Conservation (phyloP, 805 yeast species). For the Starmera dryadoides region DNA sequence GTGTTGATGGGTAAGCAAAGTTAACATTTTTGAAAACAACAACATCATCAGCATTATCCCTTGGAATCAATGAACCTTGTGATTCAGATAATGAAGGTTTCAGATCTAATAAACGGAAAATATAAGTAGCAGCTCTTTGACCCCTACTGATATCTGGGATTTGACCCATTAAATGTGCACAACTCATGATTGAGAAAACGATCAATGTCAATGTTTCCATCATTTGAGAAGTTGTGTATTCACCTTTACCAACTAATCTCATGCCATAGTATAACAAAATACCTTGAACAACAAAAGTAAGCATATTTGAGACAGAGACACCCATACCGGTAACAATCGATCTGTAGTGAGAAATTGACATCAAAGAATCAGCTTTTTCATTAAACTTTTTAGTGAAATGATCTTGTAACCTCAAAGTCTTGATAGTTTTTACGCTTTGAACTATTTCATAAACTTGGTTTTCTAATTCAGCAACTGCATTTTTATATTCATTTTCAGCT, state of each 20-base stretch:
- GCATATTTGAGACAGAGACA: constrained; percentile 45
- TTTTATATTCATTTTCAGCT: constrained; percentile 57
- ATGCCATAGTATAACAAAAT: constrained; percentile 76
- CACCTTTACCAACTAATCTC: constrained; percentile 50
- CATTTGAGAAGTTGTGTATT: constrained; percentile 49
- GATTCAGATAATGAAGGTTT: constrained; percentile 29
- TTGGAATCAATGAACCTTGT: constrained; percentile 28
- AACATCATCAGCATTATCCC: constrained; percentile 7
- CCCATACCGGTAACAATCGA: constrained; percentile 63
- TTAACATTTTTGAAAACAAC: constrained; percentile 36
- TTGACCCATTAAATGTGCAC: constrained; percentile 50
- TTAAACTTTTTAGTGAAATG: constrained; percentile 38
- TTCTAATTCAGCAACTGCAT: constrained; percentile 47
- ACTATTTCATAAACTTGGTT: constrained; percentile 44
- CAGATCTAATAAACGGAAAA: constrained; percentile 33
- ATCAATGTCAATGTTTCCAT: constrained; percentile 67
- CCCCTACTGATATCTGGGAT: constrained; percentile 82
- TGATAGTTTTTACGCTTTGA: constrained; percentile 55
- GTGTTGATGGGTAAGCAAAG: constrained; percentile 40
- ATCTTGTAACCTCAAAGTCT: constrained; percentile 42
- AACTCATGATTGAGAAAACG: constrained; percentile 62
- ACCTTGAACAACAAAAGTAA: constrained; percentile 58
- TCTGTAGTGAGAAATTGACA: constrained; percentile 38
- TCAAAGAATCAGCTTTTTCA: constrained; percentile 23
- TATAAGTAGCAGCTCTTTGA: constrained; percentile 57